These are phyloP conservation scores for Neofusicoccum ribis DNA, from an alignment of 2,329 filamentous ascomycete genomes.

Conservation along the genomic window DNA sequence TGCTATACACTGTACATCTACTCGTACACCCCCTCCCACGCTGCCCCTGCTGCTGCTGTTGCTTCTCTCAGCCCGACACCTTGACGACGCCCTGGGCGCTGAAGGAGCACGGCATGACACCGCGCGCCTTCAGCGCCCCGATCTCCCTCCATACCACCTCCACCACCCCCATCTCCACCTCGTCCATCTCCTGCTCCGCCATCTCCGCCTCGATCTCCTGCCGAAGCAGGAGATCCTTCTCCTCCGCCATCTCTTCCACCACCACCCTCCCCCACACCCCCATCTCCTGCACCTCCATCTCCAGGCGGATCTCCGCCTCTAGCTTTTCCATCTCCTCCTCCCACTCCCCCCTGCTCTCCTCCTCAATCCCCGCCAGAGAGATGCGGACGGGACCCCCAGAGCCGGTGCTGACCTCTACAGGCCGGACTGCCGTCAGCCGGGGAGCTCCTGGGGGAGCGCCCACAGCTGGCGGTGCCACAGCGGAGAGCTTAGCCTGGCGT, in stretches of 20 bases:
- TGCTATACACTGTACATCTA: constrained; percentile 10
- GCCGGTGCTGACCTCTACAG: background rate
- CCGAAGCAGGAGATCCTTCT: background rate
- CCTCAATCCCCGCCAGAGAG: background rate
- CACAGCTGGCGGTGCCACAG: background rate
- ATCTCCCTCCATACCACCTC: constrained; percentile 1
- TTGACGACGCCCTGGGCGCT: background rate
- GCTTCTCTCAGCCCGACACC: background rate
- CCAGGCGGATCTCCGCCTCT: constrained; percentile 8
- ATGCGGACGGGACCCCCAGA: background rate
- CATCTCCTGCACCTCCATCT: constrained; percentile 7
- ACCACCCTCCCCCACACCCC: background rate
- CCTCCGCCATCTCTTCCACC: background rate
- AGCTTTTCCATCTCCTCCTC: constrained; percentile 6
- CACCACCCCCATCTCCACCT: background rate
- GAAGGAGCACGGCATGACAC: background rate
- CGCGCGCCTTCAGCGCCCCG: constrained; percentile 7
- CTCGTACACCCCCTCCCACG: background rate
- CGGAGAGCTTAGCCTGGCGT: background rate
- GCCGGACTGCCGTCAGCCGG: background rate
- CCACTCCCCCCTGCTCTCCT: constrained; percentile 2
- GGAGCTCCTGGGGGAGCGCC: background rate
- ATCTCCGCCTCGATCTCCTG: constrained; percentile 14
- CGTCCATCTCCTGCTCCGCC: constrained; percentile 12
- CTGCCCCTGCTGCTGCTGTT: background rate